Base-by-base conservation (phyloP, 1,139 yeast genomes). In the Debaryomycetaceae sp. region DNA sequence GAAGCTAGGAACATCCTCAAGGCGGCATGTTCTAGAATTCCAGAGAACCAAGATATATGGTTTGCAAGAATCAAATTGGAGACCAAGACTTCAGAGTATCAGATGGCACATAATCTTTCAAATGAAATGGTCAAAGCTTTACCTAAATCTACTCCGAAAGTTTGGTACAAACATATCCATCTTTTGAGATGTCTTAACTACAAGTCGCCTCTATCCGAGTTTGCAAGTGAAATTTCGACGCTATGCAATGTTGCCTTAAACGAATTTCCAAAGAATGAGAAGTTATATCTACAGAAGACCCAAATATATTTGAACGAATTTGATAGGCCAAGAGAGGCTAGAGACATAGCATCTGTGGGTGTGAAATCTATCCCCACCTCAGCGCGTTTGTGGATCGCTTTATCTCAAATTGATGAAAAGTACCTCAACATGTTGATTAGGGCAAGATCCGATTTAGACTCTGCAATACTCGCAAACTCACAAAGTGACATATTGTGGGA, bases 401-500 rank as follows among this genome's bases (percentile, higher is more conserved):
- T 81, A n/a, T 71, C 90, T 0, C 52, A 59, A 1, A 50, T 81
- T 2, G 86, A 84, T 49, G 79, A 74, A 45, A 43, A 57, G 1
- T 51, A 60, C 6, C 60, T 75, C 6, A 68, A 68, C 0, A 68
- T 75, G 6, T 48, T 59, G 6, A 76, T 84, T 5, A 72, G 80
- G 47, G 93, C 96, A 0, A 76, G 97, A 45, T 83, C 96, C 0
- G 71, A 78, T 1, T 62, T 90, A 13, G 97, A 89, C 53, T 68
- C 80, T 34, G 96, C 89, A 0, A 61, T 87, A 4, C 53, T 81
- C 13, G 68, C 70, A 31, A 77, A 76, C 46, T 81, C 84, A 0
- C 56, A 68, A 4, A 66, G 68, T 34, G 86, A 80, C 31, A 45
- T 47, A 11, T 52, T 90, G 2, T 84, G 89, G 83, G 59, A 72